Evolutionary conservation across 257 asterid species (phyloP).

Genomic region (Jasminum sambac): DNA sequence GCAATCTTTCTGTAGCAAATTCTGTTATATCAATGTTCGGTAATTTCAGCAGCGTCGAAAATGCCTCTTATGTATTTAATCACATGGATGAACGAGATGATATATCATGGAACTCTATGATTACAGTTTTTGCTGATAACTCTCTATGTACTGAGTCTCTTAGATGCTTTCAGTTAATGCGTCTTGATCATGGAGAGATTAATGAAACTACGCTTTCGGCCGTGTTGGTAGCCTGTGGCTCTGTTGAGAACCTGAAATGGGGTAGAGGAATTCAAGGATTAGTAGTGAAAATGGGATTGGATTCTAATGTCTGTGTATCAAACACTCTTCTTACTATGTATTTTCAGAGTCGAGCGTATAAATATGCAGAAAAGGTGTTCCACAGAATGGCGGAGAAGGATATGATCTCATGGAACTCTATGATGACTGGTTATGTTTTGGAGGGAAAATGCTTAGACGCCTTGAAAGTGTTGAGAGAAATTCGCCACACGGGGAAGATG

Average conservation of each 20-base stretch:
- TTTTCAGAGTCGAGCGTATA: slow-evolving; percentile 47
- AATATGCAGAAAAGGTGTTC: slow-evolving; percentile 63
- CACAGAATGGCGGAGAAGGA: slow-evolving; percentile 57
- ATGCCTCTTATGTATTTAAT: slow-evolving; percentile 52
- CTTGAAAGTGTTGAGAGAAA: slow-evolving; percentile 46
- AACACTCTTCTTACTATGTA: slow-evolving; percentile 84
- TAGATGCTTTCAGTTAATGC: slow-evolving; percentile 59
- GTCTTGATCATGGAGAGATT: slow-evolving; percentile 53
- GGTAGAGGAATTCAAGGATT: slow-evolving; percentile 84
- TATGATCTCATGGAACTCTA: slow-evolving; percentile 82
- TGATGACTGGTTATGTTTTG: slow-evolving; percentile 73
- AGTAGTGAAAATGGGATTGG: slow-evolving; percentile 63
- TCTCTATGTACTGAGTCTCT: slow-evolving; percentile 49
- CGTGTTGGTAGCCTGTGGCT: slow-evolving; percentile 54
- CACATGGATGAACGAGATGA: slow-evolving; percentile 60
- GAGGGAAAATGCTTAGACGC: slow-evolving; percentile 56
- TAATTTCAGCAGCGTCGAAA: slow-evolving; percentile 44
- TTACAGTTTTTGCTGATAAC: slow-evolving; percentile 62
- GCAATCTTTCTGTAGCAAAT: slow-evolving; percentile 66
- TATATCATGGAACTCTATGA: slow-evolving; percentile 85
- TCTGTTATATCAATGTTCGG: slow-evolving; percentile 71
- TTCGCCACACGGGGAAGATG: slow-evolving; percentile 40
- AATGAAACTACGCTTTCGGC: slow-evolving; percentile 66
- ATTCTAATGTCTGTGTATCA: slow-evolving; percentile 51
- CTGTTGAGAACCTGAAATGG: slow-evolving; percentile 51